These are phyloP conservation scores for Stemphylium beticola DNA, from an alignment of 2,329 filamentous ascomycete species.

Conservation along the genomic window DNA sequence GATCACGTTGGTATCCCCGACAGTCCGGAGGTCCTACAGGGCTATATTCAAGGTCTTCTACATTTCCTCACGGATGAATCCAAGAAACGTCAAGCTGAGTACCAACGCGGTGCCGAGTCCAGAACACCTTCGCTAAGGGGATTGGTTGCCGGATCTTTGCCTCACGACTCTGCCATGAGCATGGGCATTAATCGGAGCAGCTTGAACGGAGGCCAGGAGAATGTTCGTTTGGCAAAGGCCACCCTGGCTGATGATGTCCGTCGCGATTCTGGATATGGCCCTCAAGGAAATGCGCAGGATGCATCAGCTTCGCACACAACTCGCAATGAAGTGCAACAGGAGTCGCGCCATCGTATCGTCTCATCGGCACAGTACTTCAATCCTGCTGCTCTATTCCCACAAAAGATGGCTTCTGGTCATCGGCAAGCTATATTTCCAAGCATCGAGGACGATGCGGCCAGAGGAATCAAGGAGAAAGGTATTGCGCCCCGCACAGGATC, in stretches of 20 bases:
- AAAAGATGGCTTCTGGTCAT: slow-evolving; percentile 15
- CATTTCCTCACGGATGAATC: slow-evolving; percentile 38
- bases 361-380: slow-evolving; percentile 20
- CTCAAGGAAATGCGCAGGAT: slow-evolving; percentile 17
- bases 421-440: slow-evolving; percentile 12
- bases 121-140: slow-evolving; percentile 36
- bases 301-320: slow-evolving; percentile 13
- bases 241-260: slow-evolving; percentile 13
- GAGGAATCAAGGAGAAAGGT: slow-evolving; percentile 26
- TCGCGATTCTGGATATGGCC: slow-evolving; percentile 24
- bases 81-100: slow-evolving; percentile 26
- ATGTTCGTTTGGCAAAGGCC: slow-evolving; percentile 25
- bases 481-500: slow-evolving; percentile 17
- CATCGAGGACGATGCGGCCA: slow-evolving; percentile 19
- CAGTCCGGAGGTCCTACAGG: slow-evolving; percentile 40
- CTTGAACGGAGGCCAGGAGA: slow-evolving; percentile 31
- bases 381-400: slow-evolving; percentile 17
- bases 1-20: slow-evolving; percentile 43
- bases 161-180: slow-evolving; percentile 38
- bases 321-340: slow-evolving; percentile 22
- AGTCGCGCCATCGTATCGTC: slow-evolving; percentile 20
- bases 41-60: slow-evolving; percentile 42
- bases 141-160: slow-evolving; percentile 29
- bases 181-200: slow-evolving; percentile 32
- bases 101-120: slow-evolving; percentile 17